Evolutionary conservation across 106 monocot genomes (phyloP), one percentile per base, ranked within the genome.

Genomic region (Acorus calamus): DNA sequence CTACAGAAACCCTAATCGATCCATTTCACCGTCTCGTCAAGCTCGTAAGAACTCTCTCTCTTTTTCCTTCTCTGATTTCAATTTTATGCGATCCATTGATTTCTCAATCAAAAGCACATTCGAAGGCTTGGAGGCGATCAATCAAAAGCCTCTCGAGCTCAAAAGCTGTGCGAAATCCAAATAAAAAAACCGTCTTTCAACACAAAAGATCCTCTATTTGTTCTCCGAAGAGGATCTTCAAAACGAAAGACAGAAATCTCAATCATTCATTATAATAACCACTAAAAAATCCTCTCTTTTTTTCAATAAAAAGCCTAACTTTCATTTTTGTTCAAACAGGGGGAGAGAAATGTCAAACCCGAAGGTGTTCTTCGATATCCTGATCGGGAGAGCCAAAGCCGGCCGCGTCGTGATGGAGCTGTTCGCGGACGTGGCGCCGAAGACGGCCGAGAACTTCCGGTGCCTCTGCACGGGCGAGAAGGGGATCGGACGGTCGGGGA

Each of bases 401-500:
- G 92, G 86, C 0, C 76, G 86, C 28, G 66, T 92, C 3, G 67
- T 84, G 10, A 84, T 92, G 92, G 92, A 92, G 60, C 78, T 92
- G 3, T 92, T 84, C 51, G 65, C 76, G 0, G 86, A 92, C 12
- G 69, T 72, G 4, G 75, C 72, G n/a, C 92, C 92, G 0, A 92
- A 87, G 55, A 92, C 92, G 0, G 92, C 86, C 2, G 92, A 92
- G 71, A 92, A 92, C 66, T 92, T 92, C 64, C 77, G 91, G 3
- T 78, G 78, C 71, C 91, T 92, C 44, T 92, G 91, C 79, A 92
- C 91, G 0, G 92, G 92, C 6, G 86, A 92, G 81, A 92, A 92
- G 64, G 92, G 92, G 4, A 63, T 87, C 4, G 86, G 92, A 8
- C 50, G 11, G 0, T 66, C 77, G 0, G 86, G 92, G 44, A 92